phyloP scores from a whole-genome alignment of 176 grass and related monocot species.

The Oryza glaberrima region DNA sequence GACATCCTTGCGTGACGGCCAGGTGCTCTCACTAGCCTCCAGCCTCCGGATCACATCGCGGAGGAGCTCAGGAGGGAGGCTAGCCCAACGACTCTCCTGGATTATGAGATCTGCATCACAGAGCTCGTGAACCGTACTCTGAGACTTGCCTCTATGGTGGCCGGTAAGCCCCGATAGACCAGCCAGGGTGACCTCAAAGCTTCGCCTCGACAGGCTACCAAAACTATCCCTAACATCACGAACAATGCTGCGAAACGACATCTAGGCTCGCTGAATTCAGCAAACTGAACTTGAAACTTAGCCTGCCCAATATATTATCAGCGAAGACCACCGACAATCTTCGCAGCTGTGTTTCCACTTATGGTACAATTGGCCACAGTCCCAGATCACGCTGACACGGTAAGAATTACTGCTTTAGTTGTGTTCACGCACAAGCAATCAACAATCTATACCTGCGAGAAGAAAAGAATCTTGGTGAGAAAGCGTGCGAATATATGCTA shows the following conservation, averaged over 20 bases:
- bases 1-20: constrained; percentile 81
- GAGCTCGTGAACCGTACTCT: constrained; percentile 78
- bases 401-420: neutral
- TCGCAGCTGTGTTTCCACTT: constrained; percentile 12
- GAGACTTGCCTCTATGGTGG: constrained; percentile 57
- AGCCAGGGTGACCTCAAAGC: constrained; percentile 84
- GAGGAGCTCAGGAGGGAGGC: constrained; percentile 88
- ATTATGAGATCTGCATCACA: constrained; percentile 50
- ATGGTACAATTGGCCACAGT: constrained; percentile 18
- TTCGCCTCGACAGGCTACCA: constrained; percentile 81
- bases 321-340: constrained; percentile 19
- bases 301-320: neutral
- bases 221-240: constrained; percentile 87
- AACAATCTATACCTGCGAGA: constrained; percentile 38
- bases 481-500: constrained; percentile 31
- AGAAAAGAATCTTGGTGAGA: constrained; percentile 41
- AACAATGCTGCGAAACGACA: constrained; percentile 94
- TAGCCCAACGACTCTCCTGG: constrained; percentile 84
- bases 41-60: constrained; percentile 80
- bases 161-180: constrained; percentile 64
- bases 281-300: constrained; percentile 13
- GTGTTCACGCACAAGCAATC: constrained; percentile 11
- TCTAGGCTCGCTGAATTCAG: constrained; percentile 22
- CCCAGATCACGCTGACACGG: constrained; percentile 12
- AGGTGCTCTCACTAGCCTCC: constrained; percentile 82